Evolutionary conservation across 257 asterid species (phyloP).

Genomic region (Gardenia jasminoides): DNA sequence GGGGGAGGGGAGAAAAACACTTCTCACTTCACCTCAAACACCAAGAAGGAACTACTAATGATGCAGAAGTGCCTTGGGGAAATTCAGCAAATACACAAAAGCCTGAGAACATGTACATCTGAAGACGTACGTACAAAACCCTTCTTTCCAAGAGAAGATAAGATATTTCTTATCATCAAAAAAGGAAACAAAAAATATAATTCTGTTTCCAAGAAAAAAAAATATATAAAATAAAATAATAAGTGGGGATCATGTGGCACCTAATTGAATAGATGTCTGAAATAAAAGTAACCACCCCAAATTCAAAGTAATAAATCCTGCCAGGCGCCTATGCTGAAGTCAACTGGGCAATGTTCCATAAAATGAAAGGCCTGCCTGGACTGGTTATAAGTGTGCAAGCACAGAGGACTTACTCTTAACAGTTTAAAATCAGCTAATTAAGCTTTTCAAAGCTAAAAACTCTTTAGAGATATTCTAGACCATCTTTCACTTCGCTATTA

Average conservation of each 20-base stretch:
- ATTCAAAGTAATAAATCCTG: neutral
- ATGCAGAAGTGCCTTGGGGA: neutral
- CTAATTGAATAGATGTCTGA: neutral
- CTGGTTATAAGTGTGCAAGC: no score
- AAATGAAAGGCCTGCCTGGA: neutral
- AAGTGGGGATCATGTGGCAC: neutral
- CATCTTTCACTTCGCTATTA: no score
- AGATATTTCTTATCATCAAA: neutral
- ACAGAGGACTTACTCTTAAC: neutral
- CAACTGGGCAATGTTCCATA: neutral
- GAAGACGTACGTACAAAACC: no score
- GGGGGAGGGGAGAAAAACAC: neutral
- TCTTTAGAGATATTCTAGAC: no score
- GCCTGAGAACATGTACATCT: neutral
- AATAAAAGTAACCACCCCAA: no score
- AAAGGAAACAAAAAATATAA: no score
- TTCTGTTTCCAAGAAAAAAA: no score
- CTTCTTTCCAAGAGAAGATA: neutral
- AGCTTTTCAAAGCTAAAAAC: no score
- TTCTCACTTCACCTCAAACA: neutral
- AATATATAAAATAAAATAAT: no score
- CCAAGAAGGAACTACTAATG: neutral
- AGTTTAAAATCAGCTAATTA: neutral
- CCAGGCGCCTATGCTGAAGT: no score
- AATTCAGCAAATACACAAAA: neutral